phyloP scores from a whole-genome alignment of 2,329 filamentous ascomycete genomes.

The Xylariaceae sp. region DNA sequence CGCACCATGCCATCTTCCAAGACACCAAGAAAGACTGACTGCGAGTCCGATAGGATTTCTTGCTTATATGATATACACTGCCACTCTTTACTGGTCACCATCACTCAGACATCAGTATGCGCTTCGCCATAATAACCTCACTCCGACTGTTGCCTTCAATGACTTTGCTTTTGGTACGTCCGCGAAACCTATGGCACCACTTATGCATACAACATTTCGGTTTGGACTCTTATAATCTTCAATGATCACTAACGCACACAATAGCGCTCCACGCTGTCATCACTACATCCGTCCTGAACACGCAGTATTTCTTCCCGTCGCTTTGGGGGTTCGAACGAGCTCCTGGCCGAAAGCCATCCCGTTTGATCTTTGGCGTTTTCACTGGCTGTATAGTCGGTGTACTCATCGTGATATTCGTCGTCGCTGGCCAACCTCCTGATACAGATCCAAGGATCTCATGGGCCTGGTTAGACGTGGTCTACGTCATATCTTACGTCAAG shows the following conservation, averaged over 20 bases:
- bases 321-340: slow-evolving; percentile 72
- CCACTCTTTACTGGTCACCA: slow-evolving; percentile 74
- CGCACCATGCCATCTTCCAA: neutral
- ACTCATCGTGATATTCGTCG: slow-evolving; percentile 46
- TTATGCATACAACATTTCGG: too few species aligned
- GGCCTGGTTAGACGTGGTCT: slow-evolving; percentile 63
- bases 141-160: slow-evolving; percentile 84
- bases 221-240: slow-evolving; percentile 46
- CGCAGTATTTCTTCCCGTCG: slow-evolving; percentile 68
- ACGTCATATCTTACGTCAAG: slow-evolving; percentile 82
- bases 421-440: slow-evolving; percentile 32
- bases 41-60: slow-evolving; percentile 55
- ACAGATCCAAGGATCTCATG: slow-evolving; percentile 46
- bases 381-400: slow-evolving; percentile 63
- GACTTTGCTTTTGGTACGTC: slow-evolving; percentile 44
- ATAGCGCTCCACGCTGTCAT: slow-evolving; percentile 82
- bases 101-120: slow-evolving; percentile 81
- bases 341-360: slow-evolving; percentile 55
- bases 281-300: slow-evolving; percentile 69
- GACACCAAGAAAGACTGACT: neutral
- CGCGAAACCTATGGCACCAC: too few species aligned
- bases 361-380: slow-evolving; percentile 65
- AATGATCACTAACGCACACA: slow-evolving; percentile 69
- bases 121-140: slow-evolving; percentile 68
- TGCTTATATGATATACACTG: slow-evolving; percentile 73